A percentile compares a stretch with the other conserved stretches of the same genome.
Conservation (phyloP, 2,329 filamentous ascomycete genomes). For the Ceratocystiopsis minuta region DNA sequence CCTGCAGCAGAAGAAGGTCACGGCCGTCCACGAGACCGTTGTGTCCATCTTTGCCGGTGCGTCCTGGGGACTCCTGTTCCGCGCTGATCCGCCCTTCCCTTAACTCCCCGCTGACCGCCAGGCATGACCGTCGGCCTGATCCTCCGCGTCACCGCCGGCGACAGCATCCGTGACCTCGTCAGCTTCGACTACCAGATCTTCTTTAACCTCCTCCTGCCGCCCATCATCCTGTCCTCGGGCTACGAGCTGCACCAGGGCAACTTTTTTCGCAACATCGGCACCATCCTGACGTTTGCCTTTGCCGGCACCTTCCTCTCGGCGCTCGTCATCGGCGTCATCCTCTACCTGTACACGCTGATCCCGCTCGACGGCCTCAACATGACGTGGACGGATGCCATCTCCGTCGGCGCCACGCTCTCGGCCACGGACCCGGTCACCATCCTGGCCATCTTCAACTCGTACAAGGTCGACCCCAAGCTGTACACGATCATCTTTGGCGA, state of each 20-base stretch:
- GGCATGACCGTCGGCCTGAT: constrained; percentile 91
- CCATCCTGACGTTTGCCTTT: constrained; percentile 93
- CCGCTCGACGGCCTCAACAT: constrained; percentile 74
- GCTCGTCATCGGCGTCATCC: constrained; percentile 74
- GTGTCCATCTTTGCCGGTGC: constrained; percentile 91
- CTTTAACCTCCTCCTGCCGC: constrained; percentile 95
- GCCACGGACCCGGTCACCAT: constrained; percentile 97
- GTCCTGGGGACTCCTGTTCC: not conserved
- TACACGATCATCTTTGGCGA: constrained; percentile 99
- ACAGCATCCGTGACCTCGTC: constrained; percentile 75
- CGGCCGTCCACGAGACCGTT: constrained; percentile 94
- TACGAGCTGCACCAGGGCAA: constrained; percentile 97
- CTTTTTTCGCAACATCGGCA: constrained; percentile 96
- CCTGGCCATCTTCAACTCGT: constrained; percentile 95
- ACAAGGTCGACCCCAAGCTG: constrained; percentile 96
- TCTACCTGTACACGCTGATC: constrained; percentile 78
- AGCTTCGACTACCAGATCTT: constrained; percentile 99
- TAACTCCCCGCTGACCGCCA: constrained; percentile 17
- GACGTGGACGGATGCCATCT: constrained; percentile 88
- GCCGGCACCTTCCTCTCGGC: constrained; percentile 94
- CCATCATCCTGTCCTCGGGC: constrained; percentile 90
- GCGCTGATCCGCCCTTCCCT: not conserved
- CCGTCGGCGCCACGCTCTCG: constrained; percentile 86
- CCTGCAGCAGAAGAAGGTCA: constrained; percentile 89
- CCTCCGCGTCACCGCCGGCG: constrained; percentile 62